These are phyloP conservation scores for Paramyrothecium sp. DNA, from an alignment of 2,329 filamentous ascomycete genomes.

Conservation along the genomic window DNA sequence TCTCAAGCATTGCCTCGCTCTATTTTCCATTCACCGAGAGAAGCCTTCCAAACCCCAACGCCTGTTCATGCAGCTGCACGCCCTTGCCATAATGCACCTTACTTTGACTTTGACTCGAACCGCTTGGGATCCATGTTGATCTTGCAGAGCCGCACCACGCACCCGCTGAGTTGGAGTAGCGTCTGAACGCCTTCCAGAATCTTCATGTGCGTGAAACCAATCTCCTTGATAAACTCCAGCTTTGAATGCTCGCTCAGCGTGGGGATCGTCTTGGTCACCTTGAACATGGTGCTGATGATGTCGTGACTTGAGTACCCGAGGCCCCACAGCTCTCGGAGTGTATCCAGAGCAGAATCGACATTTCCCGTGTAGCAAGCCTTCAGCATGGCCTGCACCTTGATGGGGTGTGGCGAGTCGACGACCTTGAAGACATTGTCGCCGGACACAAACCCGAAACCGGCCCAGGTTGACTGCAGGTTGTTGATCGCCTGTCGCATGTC, in stretches of 20 bases:
- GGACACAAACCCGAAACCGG: constrained; percentile 95
- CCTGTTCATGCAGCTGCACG: constrained; percentile 25
- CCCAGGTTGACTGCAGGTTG: constrained; percentile 89
- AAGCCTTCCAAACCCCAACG: constrained; percentile 28
- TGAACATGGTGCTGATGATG: constrained; percentile 99
- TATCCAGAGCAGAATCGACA: constrained; percentile 82
- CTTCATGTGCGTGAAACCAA: constrained; percentile 99
- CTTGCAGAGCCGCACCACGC: constrained; percentile 85
- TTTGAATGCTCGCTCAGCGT: constrained; percentile 92
- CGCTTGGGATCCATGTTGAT: constrained; percentile 93
- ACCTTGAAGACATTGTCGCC: constrained; percentile 98
- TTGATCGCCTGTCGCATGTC: constrained; percentile 99
- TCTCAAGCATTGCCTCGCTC: neutral
- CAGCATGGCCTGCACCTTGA: constrained; percentile 98
- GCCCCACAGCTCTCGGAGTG: constrained; percentile 86
- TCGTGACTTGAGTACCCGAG: constrained; percentile 98
- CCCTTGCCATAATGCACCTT: constrained; percentile 11
- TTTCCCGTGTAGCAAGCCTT: constrained; percentile 94
- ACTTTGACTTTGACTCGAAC: constrained; percentile 53
- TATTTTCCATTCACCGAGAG: neutral
- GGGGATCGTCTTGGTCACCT: constrained; percentile 93
- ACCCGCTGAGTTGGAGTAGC: constrained; percentile 88
- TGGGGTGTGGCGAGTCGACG: constrained; percentile 93
- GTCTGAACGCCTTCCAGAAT: constrained; percentile 98
- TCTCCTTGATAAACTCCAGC: constrained; percentile 96